Conservation (phyloP, 2,329 filamentous ascomycete species). For the Diaporthe caulivora region DNA sequence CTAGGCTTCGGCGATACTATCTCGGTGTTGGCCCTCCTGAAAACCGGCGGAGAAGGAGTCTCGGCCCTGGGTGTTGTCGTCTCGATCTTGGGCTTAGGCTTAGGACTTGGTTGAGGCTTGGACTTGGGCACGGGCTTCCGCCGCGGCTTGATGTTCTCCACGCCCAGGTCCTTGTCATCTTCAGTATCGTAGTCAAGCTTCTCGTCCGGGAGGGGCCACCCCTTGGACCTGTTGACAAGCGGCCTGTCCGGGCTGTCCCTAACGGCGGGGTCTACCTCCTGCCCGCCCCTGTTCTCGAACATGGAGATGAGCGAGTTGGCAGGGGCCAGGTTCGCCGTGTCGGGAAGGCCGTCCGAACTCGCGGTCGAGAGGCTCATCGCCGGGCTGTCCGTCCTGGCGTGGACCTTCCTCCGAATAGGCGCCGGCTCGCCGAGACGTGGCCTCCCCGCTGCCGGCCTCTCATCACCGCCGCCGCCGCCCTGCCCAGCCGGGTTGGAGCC, state of each 20-base stretch:
- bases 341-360: constrained; percentile 54
- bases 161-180: constrained; percentile 23
- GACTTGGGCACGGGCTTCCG: constrained; percentile 33
- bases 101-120: constrained; percentile 44
- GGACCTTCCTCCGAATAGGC: constrained; percentile 17
- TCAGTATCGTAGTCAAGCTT: neutral
- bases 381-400: constrained; percentile 46
- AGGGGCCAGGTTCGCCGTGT: constrained; percentile 71
- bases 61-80: constrained; percentile 7
- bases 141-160: constrained; percentile 14
- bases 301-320: constrained; percentile 75
- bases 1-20: constrained; percentile 51
- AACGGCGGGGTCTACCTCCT: constrained; percentile 48
- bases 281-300: constrained; percentile 68
- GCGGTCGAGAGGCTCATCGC: constrained; percentile 46
- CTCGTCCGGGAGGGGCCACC: constrained; percentile 45
- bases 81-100: constrained; percentile 40
- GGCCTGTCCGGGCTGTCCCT: constrained; percentile 45
- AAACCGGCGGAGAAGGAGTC: constrained; percentile 41
- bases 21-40: constrained; percentile 41
- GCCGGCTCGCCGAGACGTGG: constrained; percentile 42
- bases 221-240: constrained; percentile 39
- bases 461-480: constrained; percentile 33
- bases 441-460: constrained; percentile 40
- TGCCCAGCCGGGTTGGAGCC: constrained; percentile 54